Percentiles rank a stretch among this genome's conserved stretches.
Conservation (phyloP, 805 yeast species). For the Komagataella phaffii region DNA sequence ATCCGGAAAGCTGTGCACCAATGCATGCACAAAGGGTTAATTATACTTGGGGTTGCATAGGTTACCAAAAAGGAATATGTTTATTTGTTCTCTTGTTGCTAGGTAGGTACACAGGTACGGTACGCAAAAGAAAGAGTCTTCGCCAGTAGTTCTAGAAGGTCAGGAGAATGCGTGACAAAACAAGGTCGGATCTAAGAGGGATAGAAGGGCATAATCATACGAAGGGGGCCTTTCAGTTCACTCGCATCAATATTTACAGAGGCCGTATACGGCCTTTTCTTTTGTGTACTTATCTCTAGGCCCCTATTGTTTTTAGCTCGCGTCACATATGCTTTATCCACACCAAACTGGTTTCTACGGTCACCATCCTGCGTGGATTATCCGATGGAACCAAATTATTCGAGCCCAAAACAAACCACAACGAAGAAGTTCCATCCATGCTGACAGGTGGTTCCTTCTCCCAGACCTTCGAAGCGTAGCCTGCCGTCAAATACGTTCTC, state of each 20-base stretch:
- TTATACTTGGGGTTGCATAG: not conserved
- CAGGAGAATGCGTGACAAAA: not conserved
- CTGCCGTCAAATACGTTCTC: not conserved
- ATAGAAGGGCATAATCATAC: not conserved
- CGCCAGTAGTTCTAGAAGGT: not conserved
- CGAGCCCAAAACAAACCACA: not conserved
- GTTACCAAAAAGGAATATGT: not conserved
- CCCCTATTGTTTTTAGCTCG: not conserved
- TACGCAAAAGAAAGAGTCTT: not conserved
- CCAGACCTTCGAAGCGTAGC: not conserved
- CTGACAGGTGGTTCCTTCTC: not conserved
- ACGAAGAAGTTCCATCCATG: not conserved
- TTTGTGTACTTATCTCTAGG: too few species aligned
- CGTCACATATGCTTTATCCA: not conserved
- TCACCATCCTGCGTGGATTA: not conserved
- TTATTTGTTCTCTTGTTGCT: not conserved
- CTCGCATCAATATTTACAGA: not conserved
- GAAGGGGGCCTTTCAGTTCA: too few species aligned
- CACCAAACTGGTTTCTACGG: not conserved
- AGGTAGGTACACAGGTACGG: not conserved
- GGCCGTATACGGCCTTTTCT: not conserved
- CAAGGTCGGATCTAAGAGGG: not conserved
- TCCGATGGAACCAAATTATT: too few species aligned
- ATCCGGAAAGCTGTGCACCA: not conserved
- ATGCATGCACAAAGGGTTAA: not conserved